Evolutionary conservation across 1,284 basidiomycete genomes (phyloP).

Genomic region (Boletellus deceptivus): DNA sequence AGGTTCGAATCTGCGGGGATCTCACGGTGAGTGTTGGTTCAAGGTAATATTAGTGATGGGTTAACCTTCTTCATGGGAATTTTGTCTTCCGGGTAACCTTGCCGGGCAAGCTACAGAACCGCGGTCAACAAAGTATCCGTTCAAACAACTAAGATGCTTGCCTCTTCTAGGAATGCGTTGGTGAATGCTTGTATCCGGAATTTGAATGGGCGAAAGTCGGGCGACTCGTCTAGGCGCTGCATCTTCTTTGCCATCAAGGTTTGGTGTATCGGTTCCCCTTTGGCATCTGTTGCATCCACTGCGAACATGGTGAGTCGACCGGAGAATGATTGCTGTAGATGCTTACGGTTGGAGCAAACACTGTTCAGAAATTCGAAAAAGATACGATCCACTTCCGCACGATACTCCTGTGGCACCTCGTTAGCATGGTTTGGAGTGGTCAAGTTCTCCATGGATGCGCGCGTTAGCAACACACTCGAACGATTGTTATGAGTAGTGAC

Average conservation of each 20-base stretch:
- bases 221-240: slow-evolving; percentile 92
- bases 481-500: slow-evolving; percentile 19
- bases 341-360: slow-evolving; percentile 88
- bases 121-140: slow-evolving; percentile 13
- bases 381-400: slow-evolving; percentile 81
- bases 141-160: slow-evolving; percentile 35
- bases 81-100: slow-evolving; percentile 83
- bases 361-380: slow-evolving; percentile 89
- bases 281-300: slow-evolving; percentile 92
- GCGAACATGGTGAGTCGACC: slow-evolving; percentile 19
- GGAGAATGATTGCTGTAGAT: slow-evolving; percentile 3
- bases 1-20: slow-evolving; percentile 81
- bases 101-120: slow-evolving; percentile 58
- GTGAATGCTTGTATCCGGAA: slow-evolving; percentile 99
- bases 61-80: slow-evolving; percentile 85
- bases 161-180: slow-evolving; percentile 92
- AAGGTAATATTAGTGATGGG: slow-evolving; percentile 14
- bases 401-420: slow-evolving; percentile 80
- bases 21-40: slow-evolving; percentile 18
- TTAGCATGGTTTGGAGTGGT: slow-evolving; percentile 43
- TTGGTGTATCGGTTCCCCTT: slow-evolving; percentile 97
- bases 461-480: slow-evolving; percentile 22
- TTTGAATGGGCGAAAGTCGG: slow-evolving; percentile 98
- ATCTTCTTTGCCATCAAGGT: slow-evolving; percentile 99
- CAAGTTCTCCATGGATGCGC: slow-evolving; percentile 33